Evolutionary conservation across 306 rosid genomes (phyloP), one percentile per base, ranked within the genome.

Genomic region (Medicago ruthenica): DNA sequence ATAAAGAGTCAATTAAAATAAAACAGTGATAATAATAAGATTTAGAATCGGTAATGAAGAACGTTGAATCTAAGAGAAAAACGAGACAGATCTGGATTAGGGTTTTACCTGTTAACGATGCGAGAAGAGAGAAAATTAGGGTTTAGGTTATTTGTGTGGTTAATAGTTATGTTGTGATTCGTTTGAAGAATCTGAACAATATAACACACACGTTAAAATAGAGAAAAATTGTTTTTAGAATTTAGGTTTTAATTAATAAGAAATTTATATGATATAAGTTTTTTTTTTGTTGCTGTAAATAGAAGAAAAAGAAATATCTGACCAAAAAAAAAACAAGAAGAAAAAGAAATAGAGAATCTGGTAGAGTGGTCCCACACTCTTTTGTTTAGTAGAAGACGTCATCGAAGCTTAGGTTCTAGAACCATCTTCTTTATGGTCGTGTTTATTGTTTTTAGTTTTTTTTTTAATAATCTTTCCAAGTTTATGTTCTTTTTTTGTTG

Each of bases 41-140:
- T 59, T 1, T 31, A 0, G 7, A 34, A 61, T 31, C 42, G 21
- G 7, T 8, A 61, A 31, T 31, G 12, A 61, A 8, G 0, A n/a
- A 6, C 6, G 34, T 15, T 5, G 12, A 61, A 61, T 61, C 41
- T 34, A 61, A 31, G 20, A 14, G 11, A 61, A 60, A 14, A 31
- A 0, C 1, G 5, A 15, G 24, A 31, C 21, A 34, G 67, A 61
- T 61, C 67, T 61, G 67, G n/a, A 31, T 61, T 61, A 61, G 67
- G 67, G 67, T 61, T 61, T 31, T 61, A 61, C 67, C 67, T 34
- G 67, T 31, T 14, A 9, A 13, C 20, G 67, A 61, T n/a, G 20
- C 5, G 20, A 61, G 44, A 61, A 7, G 20, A 61, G 42, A 60
- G 18, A 6, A 27, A 14, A 34, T 5, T 34, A 61, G 44, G 21